Evolutionary conservation across 164 flowering plant genomes (phyloP), one percentile per base, ranked within the genome.

Genomic region (Umbilicus rupestris): DNA sequence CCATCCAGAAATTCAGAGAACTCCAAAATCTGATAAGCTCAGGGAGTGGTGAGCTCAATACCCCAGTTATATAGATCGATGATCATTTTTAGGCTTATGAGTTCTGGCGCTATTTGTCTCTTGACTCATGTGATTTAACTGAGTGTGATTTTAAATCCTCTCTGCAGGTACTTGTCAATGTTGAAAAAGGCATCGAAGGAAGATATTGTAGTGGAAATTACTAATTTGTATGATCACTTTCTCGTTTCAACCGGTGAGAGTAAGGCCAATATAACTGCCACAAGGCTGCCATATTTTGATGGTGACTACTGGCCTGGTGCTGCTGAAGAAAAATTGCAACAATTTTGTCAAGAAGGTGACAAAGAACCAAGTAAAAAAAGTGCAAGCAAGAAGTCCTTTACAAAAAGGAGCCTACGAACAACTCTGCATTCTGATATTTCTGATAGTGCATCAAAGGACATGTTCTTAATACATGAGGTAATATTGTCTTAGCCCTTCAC

Each of bases 201-300:
- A 66, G 68, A 73, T 2, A 76, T 87, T 50, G 87, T 81, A 58
- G 78, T 73, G 12, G 66, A 74, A 22, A 42, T 35, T 46, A 76
- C 84, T 30, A 87, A 83, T 69, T 69, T 85, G 37, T 83, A 78
- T 71, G 85, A 89, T 22, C 72, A 76, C 12, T 83, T 82, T 70
- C 84, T 87, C 45, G 66, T 66, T 17, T 70, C 78, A 1, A 62
- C 65, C 64, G 84, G 66, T 12, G 74, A 75, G 64, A 66, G 69
- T 57, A 79, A 76, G 57, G 67, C 72, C 37, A 83, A 81, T 62
- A 68, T 87, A 44, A 84, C 87, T 28, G 84, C 87, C 37, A 77
- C 92, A 44, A 79, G 82, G 19, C 68, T 89, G 69, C 96, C 96
- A 3, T 83, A 84, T 65, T 87, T 87, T 73, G 90, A 84, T 70